These are phyloP conservation scores for Angophora floribunda DNA, from an alignment of 345 rosid genomes.

Conservation along the genomic window DNA sequence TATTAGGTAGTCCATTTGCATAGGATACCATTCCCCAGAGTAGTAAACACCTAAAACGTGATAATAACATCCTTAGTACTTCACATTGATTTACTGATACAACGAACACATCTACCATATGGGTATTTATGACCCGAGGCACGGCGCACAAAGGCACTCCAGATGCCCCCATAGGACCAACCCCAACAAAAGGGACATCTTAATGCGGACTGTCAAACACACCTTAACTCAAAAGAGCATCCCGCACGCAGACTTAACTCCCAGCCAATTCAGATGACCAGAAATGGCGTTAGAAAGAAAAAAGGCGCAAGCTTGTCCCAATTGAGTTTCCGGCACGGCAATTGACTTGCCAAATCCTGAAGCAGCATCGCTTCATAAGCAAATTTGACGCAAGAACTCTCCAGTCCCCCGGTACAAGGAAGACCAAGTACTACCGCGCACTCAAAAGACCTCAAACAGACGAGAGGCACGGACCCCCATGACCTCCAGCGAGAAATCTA, in stretches of 20 bases:
- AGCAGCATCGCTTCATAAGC: neutral
- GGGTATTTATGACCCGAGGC: neutral
- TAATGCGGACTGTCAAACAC: neutral
- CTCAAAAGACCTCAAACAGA: neutral
- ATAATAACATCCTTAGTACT: neutral
- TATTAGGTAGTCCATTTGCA: neutral
- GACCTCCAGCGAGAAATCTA: neutral
- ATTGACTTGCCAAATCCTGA: neutral
- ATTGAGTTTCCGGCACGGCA: neutral
- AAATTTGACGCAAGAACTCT: neutral
- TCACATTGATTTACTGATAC: neutral
- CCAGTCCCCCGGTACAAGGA: neutral
- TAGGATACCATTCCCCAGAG: neutral
- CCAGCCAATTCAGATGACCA: neutral
- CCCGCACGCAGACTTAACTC: neutral
- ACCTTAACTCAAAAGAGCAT: too few species aligned
- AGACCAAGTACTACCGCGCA: neutral
- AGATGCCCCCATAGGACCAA: neutral
- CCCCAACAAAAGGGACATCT: neutral
- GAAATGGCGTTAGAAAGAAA: neutral
- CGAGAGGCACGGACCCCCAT: neutral
- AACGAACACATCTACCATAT: neutral
- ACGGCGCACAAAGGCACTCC: neutral
- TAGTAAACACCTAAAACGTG: neutral
- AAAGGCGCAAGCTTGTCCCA: neutral